Evolutionary conservation across 2,329 filamentous ascomycete species (phyloP).

Genomic region (Elsinoe fawcettii): DNA sequence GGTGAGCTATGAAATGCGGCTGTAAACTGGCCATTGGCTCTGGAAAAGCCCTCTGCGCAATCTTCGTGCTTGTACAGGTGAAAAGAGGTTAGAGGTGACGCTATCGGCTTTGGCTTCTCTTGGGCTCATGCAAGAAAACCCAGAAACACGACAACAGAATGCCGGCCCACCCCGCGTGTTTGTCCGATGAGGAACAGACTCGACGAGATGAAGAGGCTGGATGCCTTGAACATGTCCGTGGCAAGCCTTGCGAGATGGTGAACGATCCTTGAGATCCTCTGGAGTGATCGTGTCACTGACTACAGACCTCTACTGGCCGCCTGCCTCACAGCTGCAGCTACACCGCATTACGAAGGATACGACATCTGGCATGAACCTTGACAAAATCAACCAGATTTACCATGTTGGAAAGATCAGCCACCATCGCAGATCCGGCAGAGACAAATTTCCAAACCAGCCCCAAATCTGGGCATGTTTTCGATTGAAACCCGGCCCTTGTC

Average conservation of each 20-base stretch:
- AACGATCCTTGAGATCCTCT: neutral
- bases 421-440: neutral
- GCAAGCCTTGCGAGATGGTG: neutral
- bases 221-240: neutral
- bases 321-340: neutral
- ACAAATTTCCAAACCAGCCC: neutral
- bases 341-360: no score
- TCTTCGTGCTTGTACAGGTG: neutral
- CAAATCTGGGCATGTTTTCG: no score
- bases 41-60: neutral
- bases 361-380: neutral
- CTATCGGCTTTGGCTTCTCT: neutral
- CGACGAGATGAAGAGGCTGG: neutral
- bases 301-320: neutral
- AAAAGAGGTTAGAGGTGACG: neutral
- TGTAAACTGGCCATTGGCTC: neutral
- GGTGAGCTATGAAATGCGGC: neutral
- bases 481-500: no score
- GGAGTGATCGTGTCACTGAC: neutral
- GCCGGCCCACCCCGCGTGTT: neutral
- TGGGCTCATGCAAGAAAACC: neutral
- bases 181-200: neutral
- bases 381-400: neutral
- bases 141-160: neutral
- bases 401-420: neutral